phyloP scores from a whole-genome alignment of 2,329 filamentous ascomycete species.

The Xylariomycetidae sp. region DNA sequence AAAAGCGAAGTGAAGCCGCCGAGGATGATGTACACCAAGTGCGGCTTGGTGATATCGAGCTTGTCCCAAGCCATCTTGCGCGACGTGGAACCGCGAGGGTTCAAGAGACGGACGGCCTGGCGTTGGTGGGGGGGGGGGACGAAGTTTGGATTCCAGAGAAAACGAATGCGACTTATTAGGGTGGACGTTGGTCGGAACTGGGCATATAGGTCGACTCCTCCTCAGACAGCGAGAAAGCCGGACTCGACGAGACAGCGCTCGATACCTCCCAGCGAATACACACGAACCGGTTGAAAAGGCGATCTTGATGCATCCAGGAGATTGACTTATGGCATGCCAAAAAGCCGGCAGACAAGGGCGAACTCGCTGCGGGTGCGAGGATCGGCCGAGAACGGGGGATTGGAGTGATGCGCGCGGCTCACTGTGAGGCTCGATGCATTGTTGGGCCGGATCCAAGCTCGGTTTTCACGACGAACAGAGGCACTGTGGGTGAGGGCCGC shows the following conservation, averaged over 20 bases:
- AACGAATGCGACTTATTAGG: slow-evolving; percentile 9
- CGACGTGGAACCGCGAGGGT: slow-evolving; percentile 3
- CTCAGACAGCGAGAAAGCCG: slow-evolving; percentile 12
- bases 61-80: slow-evolving; percentile 69
- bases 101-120: slow-evolving; percentile 1
- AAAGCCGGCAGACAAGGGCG: too few species aligned
- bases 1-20: slow-evolving; percentile 97
- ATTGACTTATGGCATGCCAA: slow-evolving; percentile 20
- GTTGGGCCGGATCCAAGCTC: too few species aligned
- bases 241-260: slow-evolving; percentile 14
- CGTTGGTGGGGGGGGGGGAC: neutral
- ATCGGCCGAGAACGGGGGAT: too few species aligned
- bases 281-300: slow-evolving; percentile 15
- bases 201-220: slow-evolving; percentile 13
- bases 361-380: too few species aligned
- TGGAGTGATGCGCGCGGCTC: too few species aligned
- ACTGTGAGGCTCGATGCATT: too few species aligned
- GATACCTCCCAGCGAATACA: slow-evolving; percentile 19
- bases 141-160: too few species aligned
- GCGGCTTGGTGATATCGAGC: slow-evolving; percentile 82
- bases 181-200: slow-evolving; percentile 20
- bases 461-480: too few species aligned
- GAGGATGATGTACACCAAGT: slow-evolving; percentile 97
- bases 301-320: slow-evolving; percentile 28
- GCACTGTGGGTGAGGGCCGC: too few species aligned